phyloP scores from a whole-genome alignment of 73 alveolate species.

The Breviolum minutum region DNA sequence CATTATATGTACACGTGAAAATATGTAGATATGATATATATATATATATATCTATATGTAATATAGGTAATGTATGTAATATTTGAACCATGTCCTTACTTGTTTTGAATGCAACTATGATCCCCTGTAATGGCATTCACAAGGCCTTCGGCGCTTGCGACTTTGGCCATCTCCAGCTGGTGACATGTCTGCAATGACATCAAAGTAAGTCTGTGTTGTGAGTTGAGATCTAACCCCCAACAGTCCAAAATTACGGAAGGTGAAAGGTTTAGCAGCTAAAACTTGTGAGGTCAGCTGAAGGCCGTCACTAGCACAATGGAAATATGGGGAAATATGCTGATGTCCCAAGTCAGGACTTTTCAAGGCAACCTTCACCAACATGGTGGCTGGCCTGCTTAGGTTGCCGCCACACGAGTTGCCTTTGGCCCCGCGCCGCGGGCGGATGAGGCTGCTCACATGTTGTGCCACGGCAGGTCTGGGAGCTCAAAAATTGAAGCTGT shows the following conservation, averaged over 20 bases:
- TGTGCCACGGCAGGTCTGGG: neutral
- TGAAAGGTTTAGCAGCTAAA: too few species aligned
- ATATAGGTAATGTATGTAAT: too few species aligned
- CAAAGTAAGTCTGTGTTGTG: too few species aligned
- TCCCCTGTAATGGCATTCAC: neutral
- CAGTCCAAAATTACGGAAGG: too few species aligned
- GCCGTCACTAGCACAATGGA: neutral
- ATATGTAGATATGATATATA: too few species aligned
- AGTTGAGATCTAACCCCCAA: too few species aligned
- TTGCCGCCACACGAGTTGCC: conserved; percentile 50
- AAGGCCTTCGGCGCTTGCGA: conserved; percentile 89
- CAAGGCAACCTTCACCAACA: neutral
- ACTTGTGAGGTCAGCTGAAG: too few species aligned
- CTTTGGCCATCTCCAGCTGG: conserved; percentile 79
- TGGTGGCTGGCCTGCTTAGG: neutral
- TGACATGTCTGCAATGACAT: neutral
- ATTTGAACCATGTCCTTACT: too few species aligned
- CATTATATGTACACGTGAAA: too few species aligned
- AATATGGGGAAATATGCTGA: neutral
- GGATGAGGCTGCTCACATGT: neutral
- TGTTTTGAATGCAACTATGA: too few species aligned
- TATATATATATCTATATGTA: too few species aligned
- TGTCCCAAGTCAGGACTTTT: too few species aligned
- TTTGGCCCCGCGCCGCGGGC: conserved; percentile 31
- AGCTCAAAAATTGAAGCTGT: neutral